phyloP scores from a whole-genome alignment of 2,329 filamentous ascomycete species.

The Zasmidium cellare region DNA sequence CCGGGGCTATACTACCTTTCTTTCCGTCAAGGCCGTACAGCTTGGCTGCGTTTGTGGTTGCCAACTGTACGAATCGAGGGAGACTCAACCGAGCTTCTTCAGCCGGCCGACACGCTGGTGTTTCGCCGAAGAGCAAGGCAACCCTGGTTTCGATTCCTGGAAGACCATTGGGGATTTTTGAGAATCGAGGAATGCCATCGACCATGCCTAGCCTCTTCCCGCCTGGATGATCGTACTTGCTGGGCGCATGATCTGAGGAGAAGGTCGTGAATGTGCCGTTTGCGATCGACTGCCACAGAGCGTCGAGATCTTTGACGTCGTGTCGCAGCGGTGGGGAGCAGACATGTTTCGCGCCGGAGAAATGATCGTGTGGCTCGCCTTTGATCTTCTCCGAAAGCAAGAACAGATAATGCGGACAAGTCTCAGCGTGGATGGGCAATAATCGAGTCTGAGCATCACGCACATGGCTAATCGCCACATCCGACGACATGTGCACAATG shows the following conservation, averaged over 20 bases:
- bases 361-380: slow-evolving; percentile 34
- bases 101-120: slow-evolving; percentile 28
- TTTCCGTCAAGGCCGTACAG: slow-evolving; percentile 43
- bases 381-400: slow-evolving; percentile 35
- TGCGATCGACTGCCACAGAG: slow-evolving; percentile 35
- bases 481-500: slow-evolving; percentile 54
- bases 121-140: slow-evolving; percentile 40
- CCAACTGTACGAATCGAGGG: slow-evolving; percentile 48
- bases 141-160: slow-evolving; percentile 46
- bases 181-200: slow-evolving; percentile 39
- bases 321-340: slow-evolving; percentile 38
- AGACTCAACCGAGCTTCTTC: slow-evolving; percentile 30
- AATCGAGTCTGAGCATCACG: slow-evolving; percentile 36
- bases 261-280: slow-evolving; percentile 39
- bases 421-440: slow-evolving; percentile 39
- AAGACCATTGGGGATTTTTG: slow-evolving; percentile 45
- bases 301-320: slow-evolving; percentile 34
- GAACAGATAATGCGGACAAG: slow-evolving; percentile 40
- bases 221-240: slow-evolving; percentile 38
- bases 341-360: slow-evolving; percentile 38
- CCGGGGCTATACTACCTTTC: slow-evolving; percentile 45
- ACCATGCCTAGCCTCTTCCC: slow-evolving; percentile 41
- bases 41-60: slow-evolving; percentile 44
- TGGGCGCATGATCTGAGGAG: slow-evolving; percentile 41
- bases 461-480: slow-evolving; percentile 35